A percentile compares a stretch with the other conserved stretches of the same genome.
Evolutionary conservation across 495 filamentous ascomycete genomes (phyloP).

Genomic region (Baudoinia panamericana): DNA sequence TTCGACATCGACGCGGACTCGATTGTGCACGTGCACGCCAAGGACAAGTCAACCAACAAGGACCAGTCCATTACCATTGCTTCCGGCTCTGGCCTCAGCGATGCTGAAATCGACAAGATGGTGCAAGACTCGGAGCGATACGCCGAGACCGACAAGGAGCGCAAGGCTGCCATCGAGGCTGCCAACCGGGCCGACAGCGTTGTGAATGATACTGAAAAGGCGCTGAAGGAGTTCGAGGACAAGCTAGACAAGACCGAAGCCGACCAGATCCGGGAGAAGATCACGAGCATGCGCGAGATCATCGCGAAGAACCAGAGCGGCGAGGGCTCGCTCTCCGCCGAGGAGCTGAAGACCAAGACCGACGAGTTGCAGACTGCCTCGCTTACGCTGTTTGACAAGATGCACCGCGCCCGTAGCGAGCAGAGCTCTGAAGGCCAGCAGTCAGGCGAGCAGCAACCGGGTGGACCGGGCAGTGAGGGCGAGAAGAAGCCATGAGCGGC

Average conservation of each 20-base stretch:
- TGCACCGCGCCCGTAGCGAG: conserved; percentile 88
- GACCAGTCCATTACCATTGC: conserved; percentile 98
- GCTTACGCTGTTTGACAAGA: conserved; percentile 97
- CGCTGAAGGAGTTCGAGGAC: conserved; percentile 89
- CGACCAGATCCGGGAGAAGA: conserved; percentile 87
- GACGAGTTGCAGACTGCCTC: conserved; percentile 93
- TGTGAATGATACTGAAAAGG: conserved; percentile 95
- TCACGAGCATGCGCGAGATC: conserved; percentile 72
- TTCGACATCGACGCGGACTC: conserved; percentile 99
- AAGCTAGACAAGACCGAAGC: conserved; percentile 94
- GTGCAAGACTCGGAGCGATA: conserved; percentile 96
- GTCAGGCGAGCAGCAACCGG: conserved; percentile 15
- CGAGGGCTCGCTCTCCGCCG: conserved; percentile 70
- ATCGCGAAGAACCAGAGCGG: conserved; percentile 90
- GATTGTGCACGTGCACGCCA: conserved; percentile 96
- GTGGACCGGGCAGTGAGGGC: conserved; percentile 42
- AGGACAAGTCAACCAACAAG: conserved; percentile 99
- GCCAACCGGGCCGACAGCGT: conserved; percentile 96
- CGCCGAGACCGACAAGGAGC: conserved; percentile 88
- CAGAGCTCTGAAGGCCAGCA: conserved; percentile 30
- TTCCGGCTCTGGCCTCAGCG: conserved; percentile 93
- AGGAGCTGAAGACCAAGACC: conserved; percentile 92
- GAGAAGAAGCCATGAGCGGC: conserved; percentile 69
- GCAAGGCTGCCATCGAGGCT: conserved; percentile 84
- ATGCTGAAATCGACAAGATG: conserved; percentile 89